Percentiles rank a stretch among this genome's conserved stretches.
These are phyloP conservation scores for Rhododendron griersonianum DNA, from an alignment of 148 eudicot species.

Conservation along the genomic window DNA sequence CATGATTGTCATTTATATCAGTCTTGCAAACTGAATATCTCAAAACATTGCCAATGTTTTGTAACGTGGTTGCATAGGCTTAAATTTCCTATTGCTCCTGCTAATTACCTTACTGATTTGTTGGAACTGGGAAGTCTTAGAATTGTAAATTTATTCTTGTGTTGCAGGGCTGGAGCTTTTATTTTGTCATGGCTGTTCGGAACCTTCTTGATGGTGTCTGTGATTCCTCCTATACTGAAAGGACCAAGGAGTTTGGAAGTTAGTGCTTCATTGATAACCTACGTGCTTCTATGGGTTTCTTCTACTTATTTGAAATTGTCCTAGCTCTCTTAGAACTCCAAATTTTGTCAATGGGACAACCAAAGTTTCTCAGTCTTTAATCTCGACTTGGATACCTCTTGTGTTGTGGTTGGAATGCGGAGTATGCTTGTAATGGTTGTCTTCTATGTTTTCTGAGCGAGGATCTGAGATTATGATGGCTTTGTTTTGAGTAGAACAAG, in stretches of 20 bases:
- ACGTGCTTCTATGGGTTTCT: conserved; percentile 82
- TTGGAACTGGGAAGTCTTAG: neutral
- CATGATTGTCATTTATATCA: neutral
- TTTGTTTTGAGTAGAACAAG: neutral
- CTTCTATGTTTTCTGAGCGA: neutral
- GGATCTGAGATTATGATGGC: neutral
- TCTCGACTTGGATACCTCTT: neutral
- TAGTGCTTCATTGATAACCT: conserved; percentile 72
- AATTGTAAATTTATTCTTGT: conserved; percentile 12
- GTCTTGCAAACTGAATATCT: neutral
- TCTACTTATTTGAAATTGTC: conserved; percentile 15
- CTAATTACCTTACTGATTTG: neutral
- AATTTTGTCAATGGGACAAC: conserved; percentile 14
- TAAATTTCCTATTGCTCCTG: neutral
- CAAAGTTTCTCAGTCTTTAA: neutral
- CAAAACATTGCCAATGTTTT: neutral
- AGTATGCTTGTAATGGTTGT: neutral
- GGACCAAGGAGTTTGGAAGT: conserved; percentile 93
- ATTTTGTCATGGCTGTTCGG: conserved; percentile 80
- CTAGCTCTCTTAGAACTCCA: neutral
- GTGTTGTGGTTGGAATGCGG: neutral
- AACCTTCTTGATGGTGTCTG: conserved; percentile 93
- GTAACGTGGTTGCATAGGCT: neutral
- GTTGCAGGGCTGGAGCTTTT: conserved; percentile 85
- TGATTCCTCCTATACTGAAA: conserved; percentile 81